A percentile compares a stretch with the other conserved stretches of the same genome.
phyloP scores from a whole-genome alignment of 148 eudicot species.

The Pouteria glomerata region DNA sequence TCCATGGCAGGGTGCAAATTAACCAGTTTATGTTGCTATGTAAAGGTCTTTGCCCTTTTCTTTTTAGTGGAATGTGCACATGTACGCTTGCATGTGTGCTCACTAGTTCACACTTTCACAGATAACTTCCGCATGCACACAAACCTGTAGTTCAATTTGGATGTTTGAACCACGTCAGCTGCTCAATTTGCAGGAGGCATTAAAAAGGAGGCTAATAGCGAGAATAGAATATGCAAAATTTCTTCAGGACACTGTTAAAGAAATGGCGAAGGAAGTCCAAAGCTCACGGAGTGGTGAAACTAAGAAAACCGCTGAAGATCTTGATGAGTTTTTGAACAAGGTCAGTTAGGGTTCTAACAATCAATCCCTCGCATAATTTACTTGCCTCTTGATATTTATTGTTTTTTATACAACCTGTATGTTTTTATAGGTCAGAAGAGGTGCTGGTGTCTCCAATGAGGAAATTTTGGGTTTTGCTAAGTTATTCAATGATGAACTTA shows the following conservation, averaged over 20 bases:
- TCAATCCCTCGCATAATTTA: not conserved
- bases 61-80: too few species aligned
- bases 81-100: too few species aligned
- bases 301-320: constrained; percentile 78
- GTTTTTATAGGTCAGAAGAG: constrained; percentile 61
- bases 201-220: constrained; percentile 66
- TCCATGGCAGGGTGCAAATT: too few species aligned
- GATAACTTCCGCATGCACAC: too few species aligned
- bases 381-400: not conserved
- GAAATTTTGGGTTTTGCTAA: constrained; percentile 76
- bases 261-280: constrained; percentile 90
- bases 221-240: constrained; percentile 88
- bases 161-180: not conserved
- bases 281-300: constrained; percentile 71
- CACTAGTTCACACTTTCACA: too few species aligned
- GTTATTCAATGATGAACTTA: constrained; percentile 79
- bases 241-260: constrained; percentile 81
- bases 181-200: constrained; percentile 48
- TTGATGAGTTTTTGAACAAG: constrained; percentile 75
- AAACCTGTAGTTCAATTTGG: too few species aligned
- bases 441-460: constrained; percentile 72
- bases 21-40: too few species aligned
- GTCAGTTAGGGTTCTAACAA: constrained; percentile 34
- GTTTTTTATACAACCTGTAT: not conserved
- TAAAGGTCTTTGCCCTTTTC: too few species aligned